These are phyloP conservation scores for Kodamaea fungicola DNA, from an alignment of 1,139 yeast species.

Conservation along the genomic window DNA sequence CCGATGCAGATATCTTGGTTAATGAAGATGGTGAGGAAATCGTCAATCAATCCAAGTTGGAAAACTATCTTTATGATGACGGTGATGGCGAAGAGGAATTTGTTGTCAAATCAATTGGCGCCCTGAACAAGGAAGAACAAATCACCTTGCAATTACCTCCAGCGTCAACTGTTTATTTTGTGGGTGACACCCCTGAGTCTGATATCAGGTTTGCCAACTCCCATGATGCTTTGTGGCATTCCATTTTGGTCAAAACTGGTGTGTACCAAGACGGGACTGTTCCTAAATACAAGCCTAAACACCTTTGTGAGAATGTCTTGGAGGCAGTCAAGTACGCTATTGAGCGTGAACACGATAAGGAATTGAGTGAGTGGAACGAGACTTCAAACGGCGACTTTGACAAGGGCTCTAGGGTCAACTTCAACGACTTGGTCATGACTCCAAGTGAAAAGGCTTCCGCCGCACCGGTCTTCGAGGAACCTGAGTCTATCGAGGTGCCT, in stretches of 20 bases:
- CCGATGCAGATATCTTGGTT: slow-evolving; percentile 45
- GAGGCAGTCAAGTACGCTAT: slow-evolving; percentile 82
- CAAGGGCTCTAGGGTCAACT: slow-evolving; percentile 38
- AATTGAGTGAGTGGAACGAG: slow-evolving; percentile 69
- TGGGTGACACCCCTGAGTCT: slow-evolving; percentile 91
- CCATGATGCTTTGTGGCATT: slow-evolving; percentile 80
- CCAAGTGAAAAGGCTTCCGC: slow-evolving; percentile 28
- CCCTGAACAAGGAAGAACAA: slow-evolving; percentile 31
- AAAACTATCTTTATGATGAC: slow-evolving; percentile 28
- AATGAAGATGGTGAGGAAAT: slow-evolving; percentile 49
- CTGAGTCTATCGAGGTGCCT: slow-evolving; percentile 44
- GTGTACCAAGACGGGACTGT: slow-evolving; percentile 77
- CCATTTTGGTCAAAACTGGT: slow-evolving; percentile 82
- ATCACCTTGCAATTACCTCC: slow-evolving; percentile 66
- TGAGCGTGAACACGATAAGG: slow-evolving; percentile 72
- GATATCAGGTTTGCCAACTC: slow-evolving; percentile 86
- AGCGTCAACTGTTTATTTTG: slow-evolving; percentile 81
- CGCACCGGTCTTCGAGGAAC: slow-evolving; percentile 19
- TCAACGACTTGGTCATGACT: slow-evolving; percentile 48
- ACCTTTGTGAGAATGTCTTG: slow-evolving; percentile 66
- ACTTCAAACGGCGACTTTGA: slow-evolving; percentile 33
- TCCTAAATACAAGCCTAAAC: slow-evolving; percentile 77
- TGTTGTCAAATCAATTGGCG: slow-evolving; percentile 29
- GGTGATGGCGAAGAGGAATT: slow-evolving; percentile 27
- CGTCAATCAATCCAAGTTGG: slow-evolving; percentile 43